Evolutionary conservation across 768 basidiomycete species (phyloP), one percentile per base, ranked within the genome.

Genomic region (Boletus fagicola): DNA sequence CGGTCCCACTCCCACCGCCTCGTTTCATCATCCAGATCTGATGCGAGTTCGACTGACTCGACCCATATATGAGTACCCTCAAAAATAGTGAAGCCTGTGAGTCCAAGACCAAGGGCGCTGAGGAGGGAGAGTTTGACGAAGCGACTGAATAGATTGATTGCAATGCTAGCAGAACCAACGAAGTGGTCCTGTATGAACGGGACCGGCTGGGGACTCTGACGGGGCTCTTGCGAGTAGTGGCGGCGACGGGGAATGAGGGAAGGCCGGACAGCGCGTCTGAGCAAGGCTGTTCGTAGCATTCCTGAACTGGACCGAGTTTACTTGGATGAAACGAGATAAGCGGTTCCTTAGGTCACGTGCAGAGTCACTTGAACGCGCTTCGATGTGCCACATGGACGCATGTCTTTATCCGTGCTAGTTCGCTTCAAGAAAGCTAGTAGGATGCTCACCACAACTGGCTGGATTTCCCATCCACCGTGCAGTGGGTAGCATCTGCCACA

Each of bases 1-100:
- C 77, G 65, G 65, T 86, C 79, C 89, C 88, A 90, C 65, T 86
- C 82, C 84, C 85, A 91, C 57, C 74, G 76, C 47, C 73, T 74
- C 16, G 74, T 74, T 45, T 86, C 84, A 39, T 77, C 70, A 61
- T 90, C 85, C 42, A 62, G 61, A 49, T 85, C 80, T 13, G 62
- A 33, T 9, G 74, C 72, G 24, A 82, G 73, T 57, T 77, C 80
- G 38, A 81, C 72, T 33, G 79, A 76, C 69, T 90, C 88, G 16
- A 88, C 84, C 77, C 81, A 90, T 49, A 81, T 60, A 62, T 90
- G 88, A 8, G 78, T 70, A 16, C 74, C 79, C 60, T 84, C 84
- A 62, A 79, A 85, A n/a, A 74, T 77, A 0, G 79, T 71, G 58
- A 72, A 71, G 31, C 78, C 72, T n/a, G 79, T 75, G 35, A 78